Evolutionary conservation across 768 basidiomycete genomes (phyloP).

Genomic region (Lactarius evosmus): DNA sequence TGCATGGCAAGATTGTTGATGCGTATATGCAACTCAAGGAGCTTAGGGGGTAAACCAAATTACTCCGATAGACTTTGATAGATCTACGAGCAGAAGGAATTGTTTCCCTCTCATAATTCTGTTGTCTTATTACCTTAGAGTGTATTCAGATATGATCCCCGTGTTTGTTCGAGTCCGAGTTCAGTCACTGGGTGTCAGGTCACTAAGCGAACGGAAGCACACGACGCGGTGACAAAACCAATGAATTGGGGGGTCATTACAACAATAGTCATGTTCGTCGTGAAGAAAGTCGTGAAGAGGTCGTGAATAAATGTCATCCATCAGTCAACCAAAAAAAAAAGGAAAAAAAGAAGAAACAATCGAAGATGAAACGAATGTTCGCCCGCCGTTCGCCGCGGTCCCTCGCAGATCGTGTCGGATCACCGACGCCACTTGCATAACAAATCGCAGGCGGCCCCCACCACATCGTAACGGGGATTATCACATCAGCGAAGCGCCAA

Average conservation of each 20-base stretch:
- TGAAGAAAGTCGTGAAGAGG: slow-evolving; percentile 25
- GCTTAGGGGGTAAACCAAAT: background rate
- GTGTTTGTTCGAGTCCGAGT: background rate
- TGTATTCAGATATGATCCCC: background rate
- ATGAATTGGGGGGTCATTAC: background rate
- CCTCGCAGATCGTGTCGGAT: background rate
- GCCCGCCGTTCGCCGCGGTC: background rate
- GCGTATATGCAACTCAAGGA: slow-evolving; percentile 29
- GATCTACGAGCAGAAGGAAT: background rate
- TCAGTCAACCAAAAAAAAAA: background rate
- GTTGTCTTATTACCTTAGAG: background rate
- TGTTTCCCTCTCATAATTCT: background rate
- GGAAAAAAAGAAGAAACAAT: background rate
- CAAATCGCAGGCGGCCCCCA: background rate
- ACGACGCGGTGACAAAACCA: background rate
- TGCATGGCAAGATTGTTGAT: slow-evolving; percentile 28
- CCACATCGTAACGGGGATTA: background rate
- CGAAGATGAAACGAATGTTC: background rate
- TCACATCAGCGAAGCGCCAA: slow-evolving; percentile 6
- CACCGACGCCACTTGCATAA: background rate
- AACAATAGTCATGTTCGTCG: slow-evolving; percentile 12
- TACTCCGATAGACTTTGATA: no score
- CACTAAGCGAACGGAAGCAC: background rate
- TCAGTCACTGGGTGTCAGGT: background rate
- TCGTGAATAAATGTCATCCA: slow-evolving; percentile 4